These are phyloP conservation scores for Talaromyces sp. DNA, from an alignment of 2,329 filamentous ascomycete species.

Conservation along the genomic window DNA sequence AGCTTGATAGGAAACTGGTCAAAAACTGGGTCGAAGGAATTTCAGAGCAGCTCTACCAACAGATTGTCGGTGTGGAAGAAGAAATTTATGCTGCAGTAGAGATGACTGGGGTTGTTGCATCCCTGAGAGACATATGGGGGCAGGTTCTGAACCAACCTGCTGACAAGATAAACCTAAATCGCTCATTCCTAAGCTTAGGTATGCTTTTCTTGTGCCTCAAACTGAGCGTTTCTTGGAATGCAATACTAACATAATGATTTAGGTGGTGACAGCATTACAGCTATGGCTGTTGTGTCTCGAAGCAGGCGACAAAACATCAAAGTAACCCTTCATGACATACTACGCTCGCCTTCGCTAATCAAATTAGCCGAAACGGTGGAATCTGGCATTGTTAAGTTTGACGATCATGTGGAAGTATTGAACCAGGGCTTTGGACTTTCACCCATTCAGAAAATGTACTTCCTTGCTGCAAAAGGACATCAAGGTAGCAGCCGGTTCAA, in stretches of 20 bases:
- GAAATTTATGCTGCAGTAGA: slow-evolving; percentile 23
- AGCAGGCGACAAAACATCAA: slow-evolving; percentile 37
- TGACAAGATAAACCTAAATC: slow-evolving; percentile 12
- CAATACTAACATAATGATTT: slow-evolving; percentile 1
- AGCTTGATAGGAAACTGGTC: slow-evolving; percentile 17
- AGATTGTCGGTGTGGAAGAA: slow-evolving; percentile 27
- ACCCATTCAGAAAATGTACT: slow-evolving; percentile 37
- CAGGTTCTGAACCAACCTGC: slow-evolving; percentile 23
- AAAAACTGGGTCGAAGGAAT: slow-evolving; percentile 18
- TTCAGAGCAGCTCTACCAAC: slow-evolving; percentile 36
- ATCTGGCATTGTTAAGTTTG: slow-evolving; percentile 22
- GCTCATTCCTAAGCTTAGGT: slow-evolving; percentile 20
- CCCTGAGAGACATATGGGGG: slow-evolving; percentile 34
- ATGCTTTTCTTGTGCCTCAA: not conserved
- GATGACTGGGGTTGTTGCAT: slow-evolving; percentile 24
- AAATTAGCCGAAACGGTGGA: slow-evolving; percentile 31
- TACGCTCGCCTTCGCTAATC: slow-evolving; percentile 35
- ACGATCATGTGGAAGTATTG: slow-evolving; percentile 28
- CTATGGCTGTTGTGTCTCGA: slow-evolving; percentile 40
- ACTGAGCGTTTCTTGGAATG: too few species aligned
- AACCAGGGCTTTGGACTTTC: slow-evolving; percentile 34
- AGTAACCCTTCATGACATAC: slow-evolving; percentile 36
- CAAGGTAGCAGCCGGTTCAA: slow-evolving; percentile 25
- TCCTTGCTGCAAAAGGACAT: slow-evolving; percentile 27
- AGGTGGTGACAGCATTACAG: slow-evolving; percentile 43